A percentile compares a stretch with the other conserved stretches of the same genome.
Conservation (phyloP, 108 stramenopile genomes). For the Cyclotella sp. region DNA sequence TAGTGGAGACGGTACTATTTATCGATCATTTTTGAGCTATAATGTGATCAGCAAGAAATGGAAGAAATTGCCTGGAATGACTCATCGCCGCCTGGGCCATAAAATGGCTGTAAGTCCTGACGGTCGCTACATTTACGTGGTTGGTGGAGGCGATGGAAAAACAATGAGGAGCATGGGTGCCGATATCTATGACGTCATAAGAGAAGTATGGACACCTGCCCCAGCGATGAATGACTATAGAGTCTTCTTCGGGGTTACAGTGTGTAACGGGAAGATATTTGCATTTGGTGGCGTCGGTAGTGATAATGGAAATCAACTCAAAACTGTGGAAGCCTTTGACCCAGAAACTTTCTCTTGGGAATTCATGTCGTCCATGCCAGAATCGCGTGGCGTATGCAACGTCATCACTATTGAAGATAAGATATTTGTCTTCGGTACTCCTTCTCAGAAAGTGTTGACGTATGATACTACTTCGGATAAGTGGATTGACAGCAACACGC, state of each 20-base stretch:
- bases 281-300: slow-evolving; percentile 30
- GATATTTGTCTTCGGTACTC: slow-evolving; percentile 23
- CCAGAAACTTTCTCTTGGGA: slow-evolving; percentile 29
- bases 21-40: slow-evolving; percentile 17
- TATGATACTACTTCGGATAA: slow-evolving; percentile 12
- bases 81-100: slow-evolving; percentile 15
- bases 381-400: slow-evolving; percentile 26
- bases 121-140: slow-evolving; percentile 19
- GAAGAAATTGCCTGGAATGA: slow-evolving; percentile 27
- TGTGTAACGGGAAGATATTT: slow-evolving; percentile 22
- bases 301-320: slow-evolving; percentile 27
- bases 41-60: slow-evolving; percentile 23
- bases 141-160: slow-evolving; percentile 30
- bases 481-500: slow-evolving; percentile 16
- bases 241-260: slow-evolving; percentile 26
- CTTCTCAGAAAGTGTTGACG: slow-evolving; percentile 22
- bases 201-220: slow-evolving; percentile 17
- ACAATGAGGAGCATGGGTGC: slow-evolving; percentile 18
- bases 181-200: slow-evolving; percentile 13
- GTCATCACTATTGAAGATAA: slow-evolving; percentile 10
- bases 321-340: slow-evolving; percentile 23
- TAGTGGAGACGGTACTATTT: slow-evolving; percentile 26
- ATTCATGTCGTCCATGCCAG: slow-evolving; percentile 23
- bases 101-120: slow-evolving; percentile 18
- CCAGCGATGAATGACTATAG: slow-evolving; percentile 31